A percentile compares a stretch with the other conserved stretches of the same genome.
Evolutionary conservation across 805 yeast genomes (phyloP).

Genomic region (Tetrapisispora nanseiensis): DNA sequence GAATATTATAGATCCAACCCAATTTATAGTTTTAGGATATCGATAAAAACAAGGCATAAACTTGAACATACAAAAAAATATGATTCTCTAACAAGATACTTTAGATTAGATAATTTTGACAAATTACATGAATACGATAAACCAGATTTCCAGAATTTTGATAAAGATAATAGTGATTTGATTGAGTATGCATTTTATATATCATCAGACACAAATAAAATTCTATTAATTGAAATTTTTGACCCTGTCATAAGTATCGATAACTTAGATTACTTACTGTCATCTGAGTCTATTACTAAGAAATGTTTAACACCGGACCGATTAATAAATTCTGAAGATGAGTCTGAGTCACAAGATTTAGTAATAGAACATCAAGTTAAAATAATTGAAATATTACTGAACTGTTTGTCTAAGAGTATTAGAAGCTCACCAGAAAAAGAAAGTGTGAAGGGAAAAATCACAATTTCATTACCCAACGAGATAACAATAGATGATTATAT

Average conservation of each 20-base stretch:
- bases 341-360: conserved; percentile 45
- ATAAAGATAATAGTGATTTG: conserved; percentile 26
- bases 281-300: conserved; percentile 25
- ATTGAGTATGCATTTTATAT: conserved; percentile 41
- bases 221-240: conserved; percentile 46
- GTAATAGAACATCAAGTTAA: conserved; percentile 20
- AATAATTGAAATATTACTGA: background rate
- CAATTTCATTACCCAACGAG: conserved; percentile 29
- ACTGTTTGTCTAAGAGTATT: background rate
- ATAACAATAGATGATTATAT: conserved; percentile 40
- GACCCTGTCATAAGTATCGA: conserved; percentile 37
- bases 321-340: conserved; percentile 33
- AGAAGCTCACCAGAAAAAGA: background rate
- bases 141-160: conserved; percentile 14
- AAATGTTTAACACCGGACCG: too few species aligned
- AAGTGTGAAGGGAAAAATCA: background rate
- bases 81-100: conserved; percentile 27
- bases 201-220: conserved; percentile 35
- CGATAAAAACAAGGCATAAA: conserved; percentile 24
- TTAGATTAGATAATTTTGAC: conserved; percentile 14
- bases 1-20: conserved; percentile 7
- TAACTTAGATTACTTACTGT: conserved; percentile 38
- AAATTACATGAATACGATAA: conserved; percentile 27
- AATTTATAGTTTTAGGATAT: conserved; percentile 29
- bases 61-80: conserved; percentile 23